Evolutionary conservation across 768 basidiomycete species (phyloP).

Genomic region (Amanita inopinata): DNA sequence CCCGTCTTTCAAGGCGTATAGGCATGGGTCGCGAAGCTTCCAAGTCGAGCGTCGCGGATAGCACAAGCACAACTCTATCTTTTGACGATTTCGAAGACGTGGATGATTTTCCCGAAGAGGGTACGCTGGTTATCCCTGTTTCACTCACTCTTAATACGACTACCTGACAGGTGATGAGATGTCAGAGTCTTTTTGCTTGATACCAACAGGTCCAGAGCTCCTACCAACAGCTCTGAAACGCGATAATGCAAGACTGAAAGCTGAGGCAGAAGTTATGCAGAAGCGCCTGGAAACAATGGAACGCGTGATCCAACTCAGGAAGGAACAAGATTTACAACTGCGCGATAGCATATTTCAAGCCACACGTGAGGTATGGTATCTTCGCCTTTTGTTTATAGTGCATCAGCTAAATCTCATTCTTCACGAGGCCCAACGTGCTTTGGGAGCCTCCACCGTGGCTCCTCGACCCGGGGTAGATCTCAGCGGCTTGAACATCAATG

Average conservation of each 20-base stretch:
- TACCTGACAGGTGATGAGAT: constrained; percentile 45
- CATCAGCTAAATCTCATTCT: neutral
- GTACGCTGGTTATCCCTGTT: constrained; percentile 25
- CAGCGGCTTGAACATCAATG: constrained; percentile 46
- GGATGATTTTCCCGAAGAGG: constrained; percentile 54
- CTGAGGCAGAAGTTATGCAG: constrained; percentile 48
- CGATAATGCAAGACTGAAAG: constrained; percentile 58
- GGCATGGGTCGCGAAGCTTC: constrained; percentile 28
- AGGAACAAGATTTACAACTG: constrained; percentile 71
- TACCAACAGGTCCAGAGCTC: constrained; percentile 53
- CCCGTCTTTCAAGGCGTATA: constrained; percentile 43
- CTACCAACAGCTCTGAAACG: constrained; percentile 41
- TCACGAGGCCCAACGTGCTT: constrained; percentile 65
- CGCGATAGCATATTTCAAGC: constrained; percentile 72
- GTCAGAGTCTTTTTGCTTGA: constrained; percentile 72
- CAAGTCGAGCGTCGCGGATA: constrained; percentile 13
- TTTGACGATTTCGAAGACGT: constrained; percentile 17
- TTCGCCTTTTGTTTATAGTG: neutral
- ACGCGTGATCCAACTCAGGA: constrained; percentile 52
- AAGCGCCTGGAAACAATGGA: constrained; percentile 53
- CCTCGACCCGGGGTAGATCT: constrained; percentile 49
- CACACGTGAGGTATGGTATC: constrained; percentile 43
- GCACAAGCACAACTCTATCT: constrained; percentile 10
- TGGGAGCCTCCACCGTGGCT: constrained; percentile 57
- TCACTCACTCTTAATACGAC: neutral